Evolutionary conservation across 2,329 filamentous ascomycete genomes (phyloP).

Genomic region (Ramichloridium luteum): DNA sequence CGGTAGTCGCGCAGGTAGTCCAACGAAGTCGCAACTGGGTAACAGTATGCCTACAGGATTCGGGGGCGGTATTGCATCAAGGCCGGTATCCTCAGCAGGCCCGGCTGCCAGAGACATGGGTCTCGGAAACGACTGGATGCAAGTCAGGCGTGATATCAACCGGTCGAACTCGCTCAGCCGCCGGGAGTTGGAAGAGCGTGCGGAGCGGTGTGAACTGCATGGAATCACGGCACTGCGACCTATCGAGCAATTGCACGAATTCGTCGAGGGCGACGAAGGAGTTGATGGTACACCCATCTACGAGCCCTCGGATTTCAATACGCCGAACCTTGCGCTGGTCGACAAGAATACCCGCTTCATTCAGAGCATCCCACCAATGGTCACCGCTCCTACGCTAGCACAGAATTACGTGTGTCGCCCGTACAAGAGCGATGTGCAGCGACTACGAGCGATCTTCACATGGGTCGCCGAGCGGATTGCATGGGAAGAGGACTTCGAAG

Average conservation of each 20-base stretch:
- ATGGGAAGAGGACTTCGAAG: conserved; percentile 92
- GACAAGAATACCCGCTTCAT: conserved; percentile 95
- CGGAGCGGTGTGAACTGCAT: conserved; percentile 87
- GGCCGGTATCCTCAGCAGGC: conserved; percentile 17
- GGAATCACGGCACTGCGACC: conserved; percentile 80
- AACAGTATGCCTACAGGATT: conserved; percentile 42
- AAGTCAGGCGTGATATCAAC: conserved; percentile 90
- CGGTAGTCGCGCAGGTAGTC: conserved; percentile 28
- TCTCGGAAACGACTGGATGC: conserved; percentile 78
- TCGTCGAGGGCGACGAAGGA: conserved; percentile 79
- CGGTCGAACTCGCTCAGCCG: conserved; percentile 84
- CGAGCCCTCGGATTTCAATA: conserved; percentile 68
- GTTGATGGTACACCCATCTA: conserved; percentile 72
- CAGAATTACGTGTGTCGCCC: conserved; percentile 89
- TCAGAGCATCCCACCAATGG: conserved; percentile 61
- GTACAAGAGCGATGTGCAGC: conserved; percentile 86
- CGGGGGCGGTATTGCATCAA: conserved; percentile 34
- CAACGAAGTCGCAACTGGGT: conserved; percentile 36
- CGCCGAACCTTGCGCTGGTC: conserved; percentile 61
- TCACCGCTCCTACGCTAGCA: conserved; percentile 68
- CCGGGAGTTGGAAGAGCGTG: conserved; percentile 73
- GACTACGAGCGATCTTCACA: conserved; percentile 86
- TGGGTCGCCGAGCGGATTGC: conserved; percentile 92
- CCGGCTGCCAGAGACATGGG: conserved; percentile 57
- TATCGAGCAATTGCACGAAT: conserved; percentile 75